Conservation (phyloP, 768 basidiomycete genomes). For the Phanerochaete sordida region DNA sequence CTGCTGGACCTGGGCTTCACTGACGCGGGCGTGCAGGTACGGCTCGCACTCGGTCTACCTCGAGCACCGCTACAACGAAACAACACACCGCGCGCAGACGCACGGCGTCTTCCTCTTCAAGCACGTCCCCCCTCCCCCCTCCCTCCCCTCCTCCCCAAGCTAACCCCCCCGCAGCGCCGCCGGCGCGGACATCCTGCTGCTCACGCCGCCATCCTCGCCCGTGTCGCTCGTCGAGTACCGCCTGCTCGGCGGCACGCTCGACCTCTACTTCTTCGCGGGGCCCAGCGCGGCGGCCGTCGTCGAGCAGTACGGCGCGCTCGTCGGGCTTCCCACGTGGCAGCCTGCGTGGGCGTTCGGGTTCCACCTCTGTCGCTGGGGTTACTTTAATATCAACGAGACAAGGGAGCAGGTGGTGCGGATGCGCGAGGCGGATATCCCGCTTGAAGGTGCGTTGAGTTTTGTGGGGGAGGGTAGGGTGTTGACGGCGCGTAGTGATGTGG, state of each 20-base stretch:
- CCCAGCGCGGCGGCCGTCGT: slow-evolving; percentile 51
- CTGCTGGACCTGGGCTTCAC: not conserved
- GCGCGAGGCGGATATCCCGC: slow-evolving; percentile 68
- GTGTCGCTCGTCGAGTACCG: slow-evolving; percentile 69
- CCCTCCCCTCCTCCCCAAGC: not conserved
- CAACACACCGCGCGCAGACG: slow-evolving; percentile 48
- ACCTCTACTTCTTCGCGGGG: slow-evolving; percentile 73
- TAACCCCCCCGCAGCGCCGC: slow-evolving; percentile 42
- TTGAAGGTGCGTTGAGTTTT: slow-evolving; percentile 50
- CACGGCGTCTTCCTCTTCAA: slow-evolving; percentile 42
- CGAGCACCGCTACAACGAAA: slow-evolving; percentile 61
- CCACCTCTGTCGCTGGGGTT: slow-evolving; percentile 67
- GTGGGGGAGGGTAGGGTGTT: not conserved
- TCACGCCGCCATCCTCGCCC: slow-evolving; percentile 49
- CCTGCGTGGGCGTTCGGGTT: slow-evolving; percentile 79
- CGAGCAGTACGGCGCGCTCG: slow-evolving; percentile 64
- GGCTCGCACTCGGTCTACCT: slow-evolving; percentile 70
- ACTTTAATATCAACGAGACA: slow-evolving; percentile 53
- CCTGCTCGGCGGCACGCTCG: slow-evolving; percentile 68
- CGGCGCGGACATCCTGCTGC: slow-evolving; percentile 68
- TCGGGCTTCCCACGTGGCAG: slow-evolving; percentile 69
- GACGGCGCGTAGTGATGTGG: slow-evolving; percentile 55
- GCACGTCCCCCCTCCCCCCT: not conserved
- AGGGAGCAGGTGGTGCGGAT: slow-evolving; percentile 50
- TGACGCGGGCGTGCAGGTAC: slow-evolving; percentile 40